Conservation (phyloP, 148 eudicot species). For the Polygonum aviculare region DNA sequence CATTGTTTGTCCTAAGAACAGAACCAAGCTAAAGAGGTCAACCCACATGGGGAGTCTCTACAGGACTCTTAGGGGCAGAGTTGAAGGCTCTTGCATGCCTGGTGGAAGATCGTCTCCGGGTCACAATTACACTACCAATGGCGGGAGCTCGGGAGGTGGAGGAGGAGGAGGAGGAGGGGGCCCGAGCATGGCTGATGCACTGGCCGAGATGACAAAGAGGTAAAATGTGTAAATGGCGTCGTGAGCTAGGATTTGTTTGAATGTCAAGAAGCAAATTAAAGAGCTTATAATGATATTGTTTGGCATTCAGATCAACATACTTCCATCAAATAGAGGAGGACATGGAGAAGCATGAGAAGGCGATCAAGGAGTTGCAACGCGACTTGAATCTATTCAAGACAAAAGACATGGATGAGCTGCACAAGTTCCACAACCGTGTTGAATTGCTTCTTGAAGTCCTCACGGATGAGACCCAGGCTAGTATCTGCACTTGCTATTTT, state of each 20-base stretch:
- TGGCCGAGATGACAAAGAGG: slow-evolving; percentile 98
- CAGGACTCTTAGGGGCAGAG: slow-evolving; percentile 71
- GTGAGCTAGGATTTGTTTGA: background rate
- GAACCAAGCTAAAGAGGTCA: slow-evolving; percentile 75
- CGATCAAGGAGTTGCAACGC: slow-evolving; percentile 56
- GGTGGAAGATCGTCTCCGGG: slow-evolving; percentile 52
- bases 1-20: slow-evolving; percentile 45
- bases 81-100: slow-evolving; percentile 71
- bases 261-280: background rate
- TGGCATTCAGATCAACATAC: slow-evolving; percentile 62
- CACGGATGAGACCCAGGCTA: slow-evolving; percentile 87
- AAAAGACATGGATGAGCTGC: slow-evolving; percentile 78
- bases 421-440: slow-evolving; percentile 59
- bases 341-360: slow-evolving; percentile 51
- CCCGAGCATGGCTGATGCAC: slow-evolving; percentile 86
- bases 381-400: slow-evolving; percentile 54
- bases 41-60: slow-evolving; percentile 85
- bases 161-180: slow-evolving; percentile 28
- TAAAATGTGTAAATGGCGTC: slow-evolving; percentile 1
- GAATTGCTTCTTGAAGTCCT: slow-evolving; percentile 89
- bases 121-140: slow-evolving; percentile 25
- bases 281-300: background rate
- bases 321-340: slow-evolving; percentile 89
- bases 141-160: slow-evolving; percentile 23
- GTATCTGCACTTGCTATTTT: background rate